A percentile compares a stretch with the other conserved stretches of the same genome.
Evolutionary conservation across 805 yeast species (phyloP).

Genomic region (Saccharomycopsis selenospora): DNA sequence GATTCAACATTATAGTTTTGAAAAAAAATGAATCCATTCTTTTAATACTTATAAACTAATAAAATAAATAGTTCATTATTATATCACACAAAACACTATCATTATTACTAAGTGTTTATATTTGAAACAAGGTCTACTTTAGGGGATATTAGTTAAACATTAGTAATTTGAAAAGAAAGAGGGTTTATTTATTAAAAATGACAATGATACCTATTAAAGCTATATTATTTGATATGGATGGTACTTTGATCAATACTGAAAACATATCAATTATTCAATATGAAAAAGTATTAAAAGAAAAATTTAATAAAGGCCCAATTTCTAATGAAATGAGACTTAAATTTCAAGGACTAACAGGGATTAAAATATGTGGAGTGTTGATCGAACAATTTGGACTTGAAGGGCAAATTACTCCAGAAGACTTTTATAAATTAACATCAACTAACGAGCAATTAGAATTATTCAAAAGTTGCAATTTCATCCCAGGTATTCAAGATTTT

Average conservation of each 20-base stretch:
- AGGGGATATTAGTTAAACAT: too few species aligned
- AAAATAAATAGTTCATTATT: too few species aligned
- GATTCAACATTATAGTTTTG: too few species aligned
- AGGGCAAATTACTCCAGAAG: constrained; percentile 47
- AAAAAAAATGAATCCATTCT: too few species aligned
- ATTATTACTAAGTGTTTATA: too few species aligned
- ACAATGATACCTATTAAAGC: not conserved
- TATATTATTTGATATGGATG: constrained; percentile 69
- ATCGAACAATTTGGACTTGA: constrained; percentile 64
- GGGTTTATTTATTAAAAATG: too few species aligned
- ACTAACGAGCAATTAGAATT: constrained; percentile 39
- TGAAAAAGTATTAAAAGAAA: constrained; percentile 64
- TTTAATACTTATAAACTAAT: too few species aligned
- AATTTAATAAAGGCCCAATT: constrained; percentile 67
- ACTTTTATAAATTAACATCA: constrained; percentile 42
- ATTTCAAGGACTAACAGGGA: constrained; percentile 87
- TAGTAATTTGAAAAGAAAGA: too few species aligned
- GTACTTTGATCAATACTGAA: constrained; percentile 83
- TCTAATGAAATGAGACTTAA: constrained; percentile 85
- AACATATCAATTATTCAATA: constrained; percentile 46
- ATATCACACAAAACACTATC: too few species aligned
- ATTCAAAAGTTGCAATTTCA: constrained; percentile 59
- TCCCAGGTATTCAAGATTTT: constrained; percentile 82
- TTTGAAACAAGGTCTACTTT: too few species aligned
- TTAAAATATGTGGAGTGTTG: constrained; percentile 56